Conservation (phyloP, 805 yeast species). For the Kuraishia capsulata region DNA sequence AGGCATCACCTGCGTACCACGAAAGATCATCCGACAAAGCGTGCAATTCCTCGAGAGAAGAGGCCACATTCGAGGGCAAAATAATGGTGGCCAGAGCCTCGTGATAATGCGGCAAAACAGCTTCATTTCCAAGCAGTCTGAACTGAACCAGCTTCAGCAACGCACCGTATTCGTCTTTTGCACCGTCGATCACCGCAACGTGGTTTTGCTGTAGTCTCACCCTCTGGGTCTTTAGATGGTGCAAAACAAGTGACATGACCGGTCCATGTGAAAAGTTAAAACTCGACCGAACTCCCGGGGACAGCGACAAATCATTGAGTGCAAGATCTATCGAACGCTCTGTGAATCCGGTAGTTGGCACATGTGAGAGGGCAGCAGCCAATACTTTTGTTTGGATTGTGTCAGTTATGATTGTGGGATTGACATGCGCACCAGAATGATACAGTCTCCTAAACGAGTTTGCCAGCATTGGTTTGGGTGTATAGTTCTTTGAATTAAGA, state of each 20-base stretch:
- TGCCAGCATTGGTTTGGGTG: too few species aligned
- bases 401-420: conserved; percentile 21
- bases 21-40: conserved; percentile 77
- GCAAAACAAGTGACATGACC: conserved; percentile 32
- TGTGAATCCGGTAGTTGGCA: conserved; percentile 39
- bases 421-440: conserved; percentile 28
- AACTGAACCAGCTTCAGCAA: conserved; percentile 24
- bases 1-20: conserved; percentile 66
- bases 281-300: conserved; percentile 10
- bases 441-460: conserved; percentile 28
- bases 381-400: conserved; percentile 30
- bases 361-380: conserved; percentile 19
- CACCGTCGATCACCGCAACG: conserved; percentile 13
- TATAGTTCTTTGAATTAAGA: too few species aligned
- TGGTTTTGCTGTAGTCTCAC: conserved; percentile 20
- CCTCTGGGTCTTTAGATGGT: conserved; percentile 37
- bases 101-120: conserved; percentile 32
- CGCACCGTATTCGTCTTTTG: conserved; percentile 13
- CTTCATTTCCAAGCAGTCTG: conserved; percentile 43
- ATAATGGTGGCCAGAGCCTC: conserved; percentile 53
- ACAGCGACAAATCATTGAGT: conserved; percentile 25
- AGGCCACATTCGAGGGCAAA: conserved; percentile 50
- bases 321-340: conserved; percentile 32
- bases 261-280: conserved; percentile 15
- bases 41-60: conserved; percentile 60